phyloP scores from a whole-genome alignment of 73 alveolate species.

The Paramecium sonneborni region DNA sequence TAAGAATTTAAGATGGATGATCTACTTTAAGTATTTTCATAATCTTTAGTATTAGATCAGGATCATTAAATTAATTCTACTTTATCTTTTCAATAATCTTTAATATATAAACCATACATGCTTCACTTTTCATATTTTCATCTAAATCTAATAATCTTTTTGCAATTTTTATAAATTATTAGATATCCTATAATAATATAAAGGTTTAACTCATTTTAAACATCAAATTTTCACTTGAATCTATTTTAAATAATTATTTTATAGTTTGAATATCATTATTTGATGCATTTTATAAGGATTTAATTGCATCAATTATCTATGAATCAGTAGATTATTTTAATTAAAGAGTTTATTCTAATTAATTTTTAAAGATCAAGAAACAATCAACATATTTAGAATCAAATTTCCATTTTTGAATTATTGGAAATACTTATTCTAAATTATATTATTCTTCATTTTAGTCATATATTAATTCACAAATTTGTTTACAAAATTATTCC shows the following conservation, averaged over 20 bases:
- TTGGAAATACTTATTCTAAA: constrained; percentile 8
- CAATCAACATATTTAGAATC: constrained; percentile 50
- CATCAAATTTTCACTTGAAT: constrained; percentile 39
- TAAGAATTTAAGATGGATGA: background rate
- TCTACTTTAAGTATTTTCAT: background rate
- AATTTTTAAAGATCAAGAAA: constrained; percentile 25
- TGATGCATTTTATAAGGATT: background rate
- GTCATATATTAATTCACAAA: constrained; percentile 41
- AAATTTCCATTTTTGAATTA: constrained; percentile 25
- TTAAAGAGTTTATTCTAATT: background rate
- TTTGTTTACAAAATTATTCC: constrained; percentile 37
- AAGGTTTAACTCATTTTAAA: constrained; percentile 37
- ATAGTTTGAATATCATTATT: background rate
- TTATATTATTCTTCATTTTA: constrained; percentile 34
- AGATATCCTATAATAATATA: constrained; percentile 21
- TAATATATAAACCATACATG: constrained; percentile 30
- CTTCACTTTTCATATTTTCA: constrained; percentile 61
- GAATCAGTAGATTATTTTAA: constrained; percentile 39
- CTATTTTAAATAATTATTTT: constrained; percentile 42
- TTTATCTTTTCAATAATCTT: constrained; percentile 50
- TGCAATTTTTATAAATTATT: constrained; percentile 46
- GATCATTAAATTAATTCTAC: background rate
- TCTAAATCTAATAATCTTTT: constrained; percentile 50
- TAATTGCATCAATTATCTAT: background rate
- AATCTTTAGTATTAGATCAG: background rate